Base-by-base conservation (phyloP, 306 rosid genomes). In the Pyrus bretschneideri region DNA sequence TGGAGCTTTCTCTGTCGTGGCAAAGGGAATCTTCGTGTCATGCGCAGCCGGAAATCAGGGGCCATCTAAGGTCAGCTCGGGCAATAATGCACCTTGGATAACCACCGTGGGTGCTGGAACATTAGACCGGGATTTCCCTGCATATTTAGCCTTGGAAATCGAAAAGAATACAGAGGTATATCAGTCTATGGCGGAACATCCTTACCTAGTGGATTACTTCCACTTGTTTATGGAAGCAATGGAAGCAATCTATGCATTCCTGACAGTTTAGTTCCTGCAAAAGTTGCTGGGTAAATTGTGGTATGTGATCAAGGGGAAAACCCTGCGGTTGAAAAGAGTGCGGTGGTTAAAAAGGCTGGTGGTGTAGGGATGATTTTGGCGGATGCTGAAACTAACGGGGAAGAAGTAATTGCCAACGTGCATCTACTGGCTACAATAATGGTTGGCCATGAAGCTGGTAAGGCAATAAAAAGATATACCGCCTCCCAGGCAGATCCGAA, bases 81-180 rank as follows among this genome's bases (percentile, higher is more conserved):
- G 76, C 35, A 88, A 88, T 54, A 83, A 77, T 21, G 90, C 95
- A 1, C 97, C 97, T 11, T 88, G 96, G 97, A 45, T 84, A 57
- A 87, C 83, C 75, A 88, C 88, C 0, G 95, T 91, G 2, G 95
- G 97, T 25, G 95, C 91, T 6, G 97, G 96, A 76, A 88, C 98
- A 42, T 54, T 91, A 25, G 96, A 91, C 88, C 89, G 93, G 18
- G 88, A 89, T 55, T 93, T 93, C 77, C 96, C 92, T 4, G 85
- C 87, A n/a, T 67, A 83, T 72, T 86, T 70, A 80, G 73, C 68
- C 85, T 88, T 2, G 96, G 93, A 79, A 83, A 91, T n/a, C 88
- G 87, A 29, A 86, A 86, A 55, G 69, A 13, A 29, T 91, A 85
- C 80, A 80, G 58, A 0, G 93, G 96, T 3, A 79, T 60, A 23